Percentiles rank a stretch among this genome's conserved stretches.
Conservation (phyloP, 1,139 yeast genomes). For the Magnusiomyces paraingens region DNA sequence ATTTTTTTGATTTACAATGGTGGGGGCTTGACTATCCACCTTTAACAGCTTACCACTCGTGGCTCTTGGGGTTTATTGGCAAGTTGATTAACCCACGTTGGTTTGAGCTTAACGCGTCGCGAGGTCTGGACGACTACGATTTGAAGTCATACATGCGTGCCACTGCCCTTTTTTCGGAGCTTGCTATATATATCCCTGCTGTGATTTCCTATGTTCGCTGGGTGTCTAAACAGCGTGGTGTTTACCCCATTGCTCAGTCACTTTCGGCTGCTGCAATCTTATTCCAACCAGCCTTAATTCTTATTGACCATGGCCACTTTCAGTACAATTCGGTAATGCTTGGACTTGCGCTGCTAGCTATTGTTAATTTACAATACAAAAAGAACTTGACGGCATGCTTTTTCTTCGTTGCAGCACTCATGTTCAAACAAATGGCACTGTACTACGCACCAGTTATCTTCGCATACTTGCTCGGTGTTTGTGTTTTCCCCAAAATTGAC, state of each 20-base stretch:
- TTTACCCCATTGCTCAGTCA: conserved; percentile 61
- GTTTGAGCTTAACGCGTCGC: conserved; percentile 66
- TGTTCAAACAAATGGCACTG: conserved; percentile 93
- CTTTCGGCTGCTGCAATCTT: conserved; percentile 67
- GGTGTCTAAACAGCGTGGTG: conserved; percentile 44
- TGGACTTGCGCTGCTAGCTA: conserved; percentile 66
- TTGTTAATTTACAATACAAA: conserved; percentile 53
- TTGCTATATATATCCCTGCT: conserved; percentile 71
- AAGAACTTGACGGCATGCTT: conserved; percentile 69
- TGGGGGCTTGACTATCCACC: conserved; percentile 99
- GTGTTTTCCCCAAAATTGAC: conserved; percentile 31
- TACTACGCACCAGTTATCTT: conserved; percentile 89
- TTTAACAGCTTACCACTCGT: conserved; percentile 88
- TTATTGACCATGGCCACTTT: conserved; percentile 96
- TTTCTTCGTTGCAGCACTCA: conserved; percentile 68
- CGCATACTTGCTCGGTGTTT: conserved; percentile 56
- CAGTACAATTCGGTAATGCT: conserved; percentile 94
- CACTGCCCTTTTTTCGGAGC: conserved; percentile 70
- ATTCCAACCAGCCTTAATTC: conserved; percentile 68
- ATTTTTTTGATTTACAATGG: conserved; percentile 77
- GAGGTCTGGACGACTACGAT: conserved; percentile 65
- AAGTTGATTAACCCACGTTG: conserved; percentile 52
- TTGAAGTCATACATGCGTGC: conserved; percentile 80
- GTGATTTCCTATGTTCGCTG: conserved; percentile 57
- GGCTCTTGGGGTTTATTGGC: conserved; percentile 71